Evolutionary conservation across 192 early-diverging fungal genomes (phyloP).

Genomic region (Coemansia sp.): DNA sequence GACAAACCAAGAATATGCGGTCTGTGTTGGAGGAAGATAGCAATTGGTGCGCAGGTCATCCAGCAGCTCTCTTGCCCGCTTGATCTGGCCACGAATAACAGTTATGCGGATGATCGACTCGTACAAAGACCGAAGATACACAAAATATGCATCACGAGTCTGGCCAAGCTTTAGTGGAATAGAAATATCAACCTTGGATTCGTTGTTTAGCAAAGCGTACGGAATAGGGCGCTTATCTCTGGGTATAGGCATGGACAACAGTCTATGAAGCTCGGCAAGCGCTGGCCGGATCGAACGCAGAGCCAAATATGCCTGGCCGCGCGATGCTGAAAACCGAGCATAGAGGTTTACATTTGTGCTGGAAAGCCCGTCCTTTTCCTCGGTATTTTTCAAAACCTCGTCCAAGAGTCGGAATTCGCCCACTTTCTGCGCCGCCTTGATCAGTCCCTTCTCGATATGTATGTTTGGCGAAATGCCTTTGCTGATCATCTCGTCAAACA

Average conservation of each 20-base stretch:
- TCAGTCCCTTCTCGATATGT: conserved; percentile 31
- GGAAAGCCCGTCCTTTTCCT: not conserved
- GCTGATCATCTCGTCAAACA: conserved; percentile 47
- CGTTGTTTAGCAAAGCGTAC: not conserved
- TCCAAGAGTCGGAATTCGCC: conserved; percentile 24
- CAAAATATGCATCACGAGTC: conserved; percentile 41
- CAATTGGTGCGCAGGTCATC: conserved; percentile 51
- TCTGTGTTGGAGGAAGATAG: conserved; percentile 43
- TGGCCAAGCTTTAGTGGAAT: conserved; percentile 25
- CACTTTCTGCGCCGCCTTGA: conserved; percentile 14
- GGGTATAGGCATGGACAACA: conserved; percentile 36
- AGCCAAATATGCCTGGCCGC: conserved; percentile 30
- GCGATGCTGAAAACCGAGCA: conserved; percentile 29
- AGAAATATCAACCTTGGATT: not conserved
- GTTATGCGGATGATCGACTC: conserved; percentile 39
- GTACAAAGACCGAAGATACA: conserved; percentile 46
- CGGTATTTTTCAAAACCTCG: conserved; percentile 20
- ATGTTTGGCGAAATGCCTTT: conserved; percentile 26
- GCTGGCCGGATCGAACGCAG: conserved; percentile 14
- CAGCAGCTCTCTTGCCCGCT: conserved; percentile 27
- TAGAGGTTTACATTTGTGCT: conserved; percentile 6
- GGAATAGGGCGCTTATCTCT: conserved; percentile 33
- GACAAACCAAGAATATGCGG: conserved; percentile 39
- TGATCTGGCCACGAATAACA: conserved; percentile 20
- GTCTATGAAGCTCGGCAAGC: conserved; percentile 19